A percentile compares a stretch with the other conserved stretches of the same genome.
phyloP scores from a whole-genome alignment of 2,329 filamentous ascomycete species.

The Alternaria panax region DNA sequence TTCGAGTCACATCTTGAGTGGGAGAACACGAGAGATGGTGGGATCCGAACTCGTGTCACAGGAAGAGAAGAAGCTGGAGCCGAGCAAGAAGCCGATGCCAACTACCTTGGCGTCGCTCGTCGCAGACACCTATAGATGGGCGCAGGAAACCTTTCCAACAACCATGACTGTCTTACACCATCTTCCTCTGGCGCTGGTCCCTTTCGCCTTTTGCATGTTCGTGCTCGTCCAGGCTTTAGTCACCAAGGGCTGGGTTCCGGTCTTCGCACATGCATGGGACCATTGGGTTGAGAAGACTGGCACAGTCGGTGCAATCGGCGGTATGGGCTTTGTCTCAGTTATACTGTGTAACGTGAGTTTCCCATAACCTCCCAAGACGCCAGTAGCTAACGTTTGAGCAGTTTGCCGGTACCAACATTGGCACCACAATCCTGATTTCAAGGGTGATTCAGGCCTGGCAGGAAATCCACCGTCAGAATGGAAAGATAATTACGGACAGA shows the following conservation, averaged over 20 bases:
- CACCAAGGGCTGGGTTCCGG: conserved; percentile 76
- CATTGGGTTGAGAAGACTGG: conserved; percentile 75
- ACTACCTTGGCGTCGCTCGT: conserved; percentile 63
- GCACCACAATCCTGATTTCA: conserved; percentile 75
- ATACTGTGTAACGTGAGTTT: conserved; percentile 73
- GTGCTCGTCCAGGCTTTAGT: conserved; percentile 75
- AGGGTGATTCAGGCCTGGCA: conserved; percentile 75
- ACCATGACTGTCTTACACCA: conserved; percentile 70
- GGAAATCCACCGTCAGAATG: conserved; percentile 61
- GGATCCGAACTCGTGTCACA: background rate
- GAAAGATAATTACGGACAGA: conserved; percentile 64
- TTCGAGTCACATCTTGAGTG: conserved; percentile 5
- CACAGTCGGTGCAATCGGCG: conserved; percentile 71
- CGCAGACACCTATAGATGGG: conserved; percentile 62
- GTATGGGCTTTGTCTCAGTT: conserved; percentile 76
- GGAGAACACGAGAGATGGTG: conserved; percentile 1
- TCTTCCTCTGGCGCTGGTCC: conserved; percentile 71
- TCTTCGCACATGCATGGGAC: conserved; percentile 77
- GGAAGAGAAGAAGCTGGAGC: conserved; percentile 15
- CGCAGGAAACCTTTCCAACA: conserved; percentile 74
- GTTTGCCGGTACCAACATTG: conserved; percentile 81
- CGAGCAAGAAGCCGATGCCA: conserved; percentile 17
- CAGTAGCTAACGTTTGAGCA: conserved; percentile 41
- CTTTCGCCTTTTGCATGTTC: conserved; percentile 78
- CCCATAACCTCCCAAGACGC: no score